These are phyloP conservation scores for Cetradonia linearis DNA, from an alignment of 495 filamentous ascomycete species.

Conservation along the genomic window DNA sequence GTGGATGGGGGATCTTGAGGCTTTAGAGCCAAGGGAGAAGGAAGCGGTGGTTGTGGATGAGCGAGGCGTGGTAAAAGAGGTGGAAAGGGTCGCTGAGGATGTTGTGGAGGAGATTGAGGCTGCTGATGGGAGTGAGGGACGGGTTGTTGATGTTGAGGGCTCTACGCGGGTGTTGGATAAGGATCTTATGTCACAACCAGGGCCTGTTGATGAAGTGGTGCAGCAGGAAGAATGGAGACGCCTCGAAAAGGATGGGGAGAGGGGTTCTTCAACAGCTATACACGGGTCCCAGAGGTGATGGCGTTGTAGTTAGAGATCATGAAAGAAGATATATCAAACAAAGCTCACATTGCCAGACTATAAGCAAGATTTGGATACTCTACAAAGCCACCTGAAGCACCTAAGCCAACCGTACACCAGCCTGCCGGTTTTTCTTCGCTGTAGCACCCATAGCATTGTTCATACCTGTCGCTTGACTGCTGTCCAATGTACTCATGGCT, in stretches of 20 bases:
- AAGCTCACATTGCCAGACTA: not conserved
- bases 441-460: conserved; percentile 60
- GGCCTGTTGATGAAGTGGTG: not conserved
- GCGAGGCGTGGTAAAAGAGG: not conserved
- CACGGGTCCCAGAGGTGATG: not conserved
- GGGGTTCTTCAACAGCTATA: not conserved
- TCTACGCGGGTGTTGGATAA: not conserved
- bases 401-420: conserved; percentile 78
- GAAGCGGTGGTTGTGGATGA: too few relatives aligned
- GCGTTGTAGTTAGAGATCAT: not conserved
- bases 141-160: not conserved
- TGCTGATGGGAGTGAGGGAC: not conserved
- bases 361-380: not conserved
- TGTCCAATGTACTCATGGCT: conserved; percentile 70
- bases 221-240: not conserved
- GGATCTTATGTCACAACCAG: not conserved
- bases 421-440: conserved; percentile 75
- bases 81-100: conserved; percentile 1
- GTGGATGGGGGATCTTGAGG: not conserved
- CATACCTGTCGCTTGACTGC: conserved; percentile 73
- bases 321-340: not conserved
- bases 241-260: not conserved
- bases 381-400: not conserved
- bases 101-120: conserved; percentile 4
- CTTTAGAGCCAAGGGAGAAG: not conserved